Evolutionary conservation across 1,284 basidiomycete genomes (phyloP), one percentile per base, ranked within the genome.

Genomic region (Ceratobasidium sp.): DNA sequence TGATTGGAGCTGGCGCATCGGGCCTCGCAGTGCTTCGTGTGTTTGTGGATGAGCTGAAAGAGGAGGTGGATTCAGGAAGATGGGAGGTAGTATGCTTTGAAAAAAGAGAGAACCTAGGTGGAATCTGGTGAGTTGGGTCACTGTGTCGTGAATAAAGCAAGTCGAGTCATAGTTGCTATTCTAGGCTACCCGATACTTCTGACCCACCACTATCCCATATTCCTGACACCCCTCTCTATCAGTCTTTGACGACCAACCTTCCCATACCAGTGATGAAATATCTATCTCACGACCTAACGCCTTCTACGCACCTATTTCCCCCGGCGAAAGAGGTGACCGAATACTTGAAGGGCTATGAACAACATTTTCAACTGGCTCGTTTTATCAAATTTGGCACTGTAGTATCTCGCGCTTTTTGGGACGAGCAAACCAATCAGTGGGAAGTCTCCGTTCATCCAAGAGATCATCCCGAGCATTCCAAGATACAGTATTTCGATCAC

Each of bases 221-320:
- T n/a, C 64, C 64, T 31, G 64, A 45, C 15, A 88, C 89, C 0
- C 85, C 91, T 0, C 74, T 91, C 20, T 93, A 93, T 74, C 88
- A 92, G 72, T 87, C 87, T 1, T 79, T 93, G 25, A 87, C 87
- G 22, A 88, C 91, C 1, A 93, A 92, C 74, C 76, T 92, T 1
- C 89, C 91, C 0, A 88, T 92, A 73, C 88, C 88, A 0, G 70
- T 87, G 49, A 92, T 93, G 91, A 83, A 82, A 7, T 92, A 81
- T 72, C 79, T 82, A 0, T 83, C 83, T 68, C 86, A 85, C 74
- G 75, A 80, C 1, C 91, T 90, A 73, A 88, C 88, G 0, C 87
- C 89, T 0, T 85, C 83, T 2, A 92, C 90, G 0, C 82, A 86
- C 1, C 78, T 92, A 25, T 93, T 84, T 75, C 90, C 91, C 0